Base-by-base conservation (phyloP, 2,329 filamentous ascomycete species). In the Aquanectria penicillioides region DNA sequence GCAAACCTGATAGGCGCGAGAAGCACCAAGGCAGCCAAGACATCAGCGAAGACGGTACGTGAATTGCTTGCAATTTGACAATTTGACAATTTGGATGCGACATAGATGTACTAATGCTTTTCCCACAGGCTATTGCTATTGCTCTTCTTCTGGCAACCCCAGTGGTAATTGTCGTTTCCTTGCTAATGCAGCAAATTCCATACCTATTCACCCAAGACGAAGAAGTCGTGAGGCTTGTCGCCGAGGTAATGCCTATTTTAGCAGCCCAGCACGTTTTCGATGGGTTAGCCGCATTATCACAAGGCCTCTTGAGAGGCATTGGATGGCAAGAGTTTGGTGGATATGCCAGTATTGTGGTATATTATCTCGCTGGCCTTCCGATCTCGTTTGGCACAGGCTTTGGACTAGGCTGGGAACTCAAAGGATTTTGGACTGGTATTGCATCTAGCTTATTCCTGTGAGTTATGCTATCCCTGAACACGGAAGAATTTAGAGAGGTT, bases 231-330 rank as follows among this genome's bases (percentile, higher is more conserved):
- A 79, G 77, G 17, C 78, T 93, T 26, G 89, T 92, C 17, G 85
- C 91, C 1, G 74, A 77, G 3, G 86, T 93, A 2, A 82, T 97
- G 33, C 93, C 93, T 0, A 78, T 97, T 3, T 92, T 91, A 58
- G 93, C 93, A 0, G 84, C 92, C 1, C 96, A 97, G 82, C 93
- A 97, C 73, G 83, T 97, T n/a, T 94, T 96, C 67, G 94, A 98
- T 74, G 88, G 91, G 1, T 74, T 97, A 15, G 87, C 91, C 0
- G 86, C 91, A 5, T 89, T 89, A 36, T 93, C 91, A 55, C 94
- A 95, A 70, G 94, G 94, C 25, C 82, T 97, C 31, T 82, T 98
- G 20, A 86, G 94, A 36, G 94, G 94, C 12, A 85, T 97, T 12
- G 94, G 94, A 3, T 86, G 91, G 57, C 94, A 98, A 75, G 89